Percentiles rank a stretch among this genome's conserved stretches.
Conservation (phyloP, 176 grass and related monocot genomes). For the Cenchrus americanus region DNA sequence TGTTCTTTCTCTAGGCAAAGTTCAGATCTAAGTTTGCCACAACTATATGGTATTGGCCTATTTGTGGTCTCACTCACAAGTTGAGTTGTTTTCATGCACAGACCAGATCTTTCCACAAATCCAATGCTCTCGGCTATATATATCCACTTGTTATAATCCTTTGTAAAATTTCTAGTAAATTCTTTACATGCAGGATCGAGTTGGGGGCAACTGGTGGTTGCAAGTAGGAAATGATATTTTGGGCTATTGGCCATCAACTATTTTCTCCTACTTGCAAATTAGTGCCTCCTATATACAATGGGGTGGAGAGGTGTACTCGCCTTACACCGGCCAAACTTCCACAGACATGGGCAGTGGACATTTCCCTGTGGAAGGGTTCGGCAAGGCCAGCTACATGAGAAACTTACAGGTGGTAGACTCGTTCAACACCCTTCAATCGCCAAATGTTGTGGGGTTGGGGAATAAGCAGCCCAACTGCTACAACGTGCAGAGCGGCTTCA, state of each 20-base stretch:
- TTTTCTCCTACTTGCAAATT: constrained; percentile 70
- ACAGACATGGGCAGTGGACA: constrained; percentile 79
- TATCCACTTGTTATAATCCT: background rate
- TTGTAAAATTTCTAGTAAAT: background rate
- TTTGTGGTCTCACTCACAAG: too few relatives aligned
- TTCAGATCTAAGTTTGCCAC: constrained; percentile 25
- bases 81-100: too few relatives aligned
- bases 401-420: constrained; percentile 79
- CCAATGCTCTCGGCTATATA: too few relatives aligned
- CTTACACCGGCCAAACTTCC: constrained; percentile 67
- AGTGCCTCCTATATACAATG: constrained; percentile 77
- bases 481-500: constrained; percentile 72
- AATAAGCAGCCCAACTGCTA: constrained; percentile 83
- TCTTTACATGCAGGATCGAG: constrained; percentile 54
- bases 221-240: constrained; percentile 60
- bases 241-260: constrained; percentile 78
- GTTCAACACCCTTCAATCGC: constrained; percentile 65
- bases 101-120: too few relatives aligned
- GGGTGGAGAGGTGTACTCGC: constrained; percentile 73
- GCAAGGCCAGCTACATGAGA: constrained; percentile 76
- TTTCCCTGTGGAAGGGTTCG: constrained; percentile 77
- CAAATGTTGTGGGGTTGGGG: constrained; percentile 56
- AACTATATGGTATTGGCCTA: constrained; percentile 5
- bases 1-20: constrained; percentile 47
- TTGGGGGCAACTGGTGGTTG: constrained; percentile 76